phyloP scores from a whole-genome alignment of 495 filamentous ascomycete genomes.

The Tricharina praecox region DNA sequence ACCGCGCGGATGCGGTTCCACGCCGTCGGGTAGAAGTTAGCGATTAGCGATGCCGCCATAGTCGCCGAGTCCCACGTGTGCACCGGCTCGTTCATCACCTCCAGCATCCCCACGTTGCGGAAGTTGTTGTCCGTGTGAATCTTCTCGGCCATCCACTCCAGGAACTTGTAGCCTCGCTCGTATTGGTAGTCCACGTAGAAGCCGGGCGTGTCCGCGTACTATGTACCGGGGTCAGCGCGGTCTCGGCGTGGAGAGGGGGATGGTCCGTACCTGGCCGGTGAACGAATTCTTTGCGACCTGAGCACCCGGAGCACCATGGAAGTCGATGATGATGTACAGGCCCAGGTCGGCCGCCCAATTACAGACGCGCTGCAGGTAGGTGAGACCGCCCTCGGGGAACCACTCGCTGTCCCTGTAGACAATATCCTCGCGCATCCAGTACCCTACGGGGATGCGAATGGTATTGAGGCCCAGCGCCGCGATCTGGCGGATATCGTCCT shows the following conservation, averaged over 20 bases:
- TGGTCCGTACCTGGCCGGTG: conserved; percentile 31
- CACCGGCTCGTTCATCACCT: conserved; percentile 44
- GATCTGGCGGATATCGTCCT: conserved; percentile 40
- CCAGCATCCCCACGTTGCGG: conserved; percentile 41
- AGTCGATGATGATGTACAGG: conserved; percentile 46
- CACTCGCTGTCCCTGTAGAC: conserved; percentile 35
- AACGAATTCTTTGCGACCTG: conserved; percentile 36
- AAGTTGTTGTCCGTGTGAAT: conserved; percentile 36
- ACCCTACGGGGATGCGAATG: conserved; percentile 46
- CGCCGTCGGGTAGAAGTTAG: conserved; percentile 34
- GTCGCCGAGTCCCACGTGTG: conserved; percentile 3
- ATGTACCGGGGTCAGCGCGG: conserved; percentile 11
- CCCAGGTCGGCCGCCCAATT: conserved; percentile 39
- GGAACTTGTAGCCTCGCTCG: conserved; percentile 40
- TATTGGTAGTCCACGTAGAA: conserved; percentile 43
- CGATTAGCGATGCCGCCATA: conserved; percentile 29
- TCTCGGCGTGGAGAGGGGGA: not conserved
- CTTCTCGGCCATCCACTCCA: conserved; percentile 41
- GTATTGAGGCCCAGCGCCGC: conserved; percentile 40
- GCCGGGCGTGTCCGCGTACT: conserved; percentile 32
- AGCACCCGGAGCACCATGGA: conserved; percentile 43
- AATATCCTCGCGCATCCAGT: conserved; percentile 44
- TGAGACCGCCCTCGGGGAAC: conserved; percentile 40
- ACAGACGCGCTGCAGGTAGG: conserved; percentile 38
- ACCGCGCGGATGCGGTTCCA: conserved; percentile 35